Evolutionary conservation across 1,284 basidiomycete genomes (phyloP).

Genomic region (Tausonia pullulans): DNA sequence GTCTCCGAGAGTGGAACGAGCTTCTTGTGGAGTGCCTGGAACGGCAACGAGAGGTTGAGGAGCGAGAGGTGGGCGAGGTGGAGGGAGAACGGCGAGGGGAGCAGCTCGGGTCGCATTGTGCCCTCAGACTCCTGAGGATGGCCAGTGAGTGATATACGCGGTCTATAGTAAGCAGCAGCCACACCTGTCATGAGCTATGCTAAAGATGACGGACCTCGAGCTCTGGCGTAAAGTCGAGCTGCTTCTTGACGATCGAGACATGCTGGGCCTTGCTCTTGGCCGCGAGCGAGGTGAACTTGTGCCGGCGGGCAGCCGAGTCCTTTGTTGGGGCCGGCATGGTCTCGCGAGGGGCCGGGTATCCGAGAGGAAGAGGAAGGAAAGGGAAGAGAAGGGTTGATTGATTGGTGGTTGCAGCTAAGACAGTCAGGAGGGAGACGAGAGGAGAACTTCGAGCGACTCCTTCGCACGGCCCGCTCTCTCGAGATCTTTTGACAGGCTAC

Average conservation of each 20-base stretch:
- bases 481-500: no score
- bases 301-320: neutral
- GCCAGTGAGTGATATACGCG: neutral
- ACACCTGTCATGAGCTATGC: neutral
- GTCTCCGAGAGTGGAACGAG: slow-evolving; percentile 55
- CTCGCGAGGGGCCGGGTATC: neutral
- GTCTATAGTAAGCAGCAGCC: neutral
- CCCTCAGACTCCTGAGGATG: slow-evolving; percentile 4
- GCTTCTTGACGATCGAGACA: slow-evolving; percentile 3
- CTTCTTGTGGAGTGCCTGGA: slow-evolving; percentile 55
- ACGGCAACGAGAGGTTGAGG: slow-evolving; percentile 64
- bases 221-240: slow-evolving; percentile 12
- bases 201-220: slow-evolving; percentile 12
- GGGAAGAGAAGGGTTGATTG: no score
- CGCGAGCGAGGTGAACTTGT: slow-evolving; percentile 12
- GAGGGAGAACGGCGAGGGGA: slow-evolving; percentile 10
- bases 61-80: slow-evolving; percentile 33
- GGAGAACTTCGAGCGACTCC: no score
- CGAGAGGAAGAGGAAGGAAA: no score
- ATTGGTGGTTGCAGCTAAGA: no score
- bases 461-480: no score
- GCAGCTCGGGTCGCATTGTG: slow-evolving; percentile 1
- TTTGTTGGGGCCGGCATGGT: no score
- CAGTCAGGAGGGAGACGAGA: no score
- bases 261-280: slow-evolving; percentile 8